Evolutionary conservation across 2,329 filamentous ascomycete species (phyloP).

Genomic region (Colletotrichum camelliae): DNA sequence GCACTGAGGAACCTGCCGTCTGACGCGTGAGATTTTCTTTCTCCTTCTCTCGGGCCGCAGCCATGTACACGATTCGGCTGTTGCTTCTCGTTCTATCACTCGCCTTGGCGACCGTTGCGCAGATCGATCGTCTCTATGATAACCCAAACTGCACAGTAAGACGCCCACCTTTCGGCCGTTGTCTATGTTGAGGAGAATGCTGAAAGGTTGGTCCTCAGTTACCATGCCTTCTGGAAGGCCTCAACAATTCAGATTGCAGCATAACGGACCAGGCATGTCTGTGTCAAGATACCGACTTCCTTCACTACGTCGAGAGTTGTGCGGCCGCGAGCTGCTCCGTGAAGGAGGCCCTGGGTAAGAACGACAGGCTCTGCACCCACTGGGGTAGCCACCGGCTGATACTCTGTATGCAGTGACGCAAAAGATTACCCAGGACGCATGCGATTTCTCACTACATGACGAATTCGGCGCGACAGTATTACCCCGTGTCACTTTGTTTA

Average conservation of each 20-base stretch:
- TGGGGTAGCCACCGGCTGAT: not conserved
- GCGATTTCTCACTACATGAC: not conserved
- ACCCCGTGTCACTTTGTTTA: not conserved
- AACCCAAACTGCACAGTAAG: not conserved
- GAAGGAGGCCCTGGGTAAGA: not conserved
- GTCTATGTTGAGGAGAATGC: not conserved
- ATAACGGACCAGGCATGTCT: not conserved
- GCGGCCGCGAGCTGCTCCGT: not conserved
- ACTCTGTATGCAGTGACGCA: not conserved
- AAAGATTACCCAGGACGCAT: not conserved
- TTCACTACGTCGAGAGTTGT: not conserved
- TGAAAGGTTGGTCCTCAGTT: not conserved
- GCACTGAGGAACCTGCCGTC: not conserved
- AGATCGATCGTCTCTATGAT: not conserved
- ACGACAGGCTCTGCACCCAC: not conserved
- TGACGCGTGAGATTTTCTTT: not conserved
- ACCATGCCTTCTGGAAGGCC: not conserved
- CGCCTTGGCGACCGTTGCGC: not conserved
- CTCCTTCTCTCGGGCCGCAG: not conserved
- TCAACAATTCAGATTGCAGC: not conserved
- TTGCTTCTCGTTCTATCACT: not conserved
- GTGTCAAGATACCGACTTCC: not conserved
- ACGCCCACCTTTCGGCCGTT: accelerated
- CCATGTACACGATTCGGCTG: not conserved
- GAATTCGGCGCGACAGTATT: not conserved